Conservation (phyloP, 2,329 filamentous ascomycete genomes). For the Aspergillus niger region DNA sequence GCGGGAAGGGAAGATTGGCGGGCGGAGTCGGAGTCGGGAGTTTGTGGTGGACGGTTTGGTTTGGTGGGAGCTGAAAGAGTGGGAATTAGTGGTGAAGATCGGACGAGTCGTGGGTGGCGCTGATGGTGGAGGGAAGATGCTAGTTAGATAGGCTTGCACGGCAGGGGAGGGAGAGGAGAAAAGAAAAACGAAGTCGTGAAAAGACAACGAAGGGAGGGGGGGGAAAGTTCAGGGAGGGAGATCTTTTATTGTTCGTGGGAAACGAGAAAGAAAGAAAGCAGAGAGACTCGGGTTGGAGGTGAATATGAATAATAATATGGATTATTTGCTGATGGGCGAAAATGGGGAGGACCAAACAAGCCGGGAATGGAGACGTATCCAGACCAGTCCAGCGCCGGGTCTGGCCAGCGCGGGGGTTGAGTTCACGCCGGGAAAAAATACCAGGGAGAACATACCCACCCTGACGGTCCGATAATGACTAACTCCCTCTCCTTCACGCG, state of each 20-base stretch:
- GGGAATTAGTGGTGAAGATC: neutral
- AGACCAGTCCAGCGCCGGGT: constrained; percentile 22
- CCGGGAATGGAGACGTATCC: constrained; percentile 22
- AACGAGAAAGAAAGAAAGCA: neutral
- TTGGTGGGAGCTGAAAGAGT: too few species aligned
- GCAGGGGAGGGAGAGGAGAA: neutral
- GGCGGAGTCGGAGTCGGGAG: neutral
- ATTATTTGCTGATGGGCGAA: constrained; percentile 10
- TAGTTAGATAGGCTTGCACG: neutral
- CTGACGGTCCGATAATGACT: neutral
- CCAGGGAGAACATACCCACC: constrained; percentile 5
- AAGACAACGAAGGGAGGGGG: neutral
- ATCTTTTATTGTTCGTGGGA: constrained; percentile 5
- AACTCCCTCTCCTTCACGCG: too few species aligned
- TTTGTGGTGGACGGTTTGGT: neutral
- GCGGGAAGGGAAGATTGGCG: neutral
- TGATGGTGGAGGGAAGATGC: neutral
- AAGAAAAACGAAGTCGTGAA: neutral
- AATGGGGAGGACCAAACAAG: constrained; percentile 12
- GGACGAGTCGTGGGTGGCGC: neutral
- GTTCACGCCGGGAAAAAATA: constrained; percentile 8
- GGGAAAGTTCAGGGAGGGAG: neutral
- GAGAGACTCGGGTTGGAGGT: neutral
- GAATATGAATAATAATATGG: neutral
- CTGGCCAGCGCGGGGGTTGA: constrained; percentile 28